These are phyloP conservation scores for Globisporangium acanthophoron DNA, from an alignment of 352 stramenopile species.

Conservation along the genomic window DNA sequence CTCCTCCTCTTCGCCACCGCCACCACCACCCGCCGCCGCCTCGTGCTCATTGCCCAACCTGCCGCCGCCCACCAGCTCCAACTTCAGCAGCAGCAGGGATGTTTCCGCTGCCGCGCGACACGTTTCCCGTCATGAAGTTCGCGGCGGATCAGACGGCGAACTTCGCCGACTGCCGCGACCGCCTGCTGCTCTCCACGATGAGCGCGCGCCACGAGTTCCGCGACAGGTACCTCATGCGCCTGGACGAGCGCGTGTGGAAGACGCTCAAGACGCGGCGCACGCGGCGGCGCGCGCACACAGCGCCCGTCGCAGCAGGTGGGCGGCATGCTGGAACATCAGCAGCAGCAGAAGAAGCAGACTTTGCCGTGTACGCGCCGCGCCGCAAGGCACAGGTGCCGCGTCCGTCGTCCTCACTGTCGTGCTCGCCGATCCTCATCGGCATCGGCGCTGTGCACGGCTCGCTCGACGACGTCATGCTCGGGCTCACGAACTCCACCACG, in stretches of 20 bases:
- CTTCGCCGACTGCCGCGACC: conserved; percentile 20
- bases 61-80: no score
- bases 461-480: conserved; percentile 28
- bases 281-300: neutral
- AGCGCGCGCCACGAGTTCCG: conserved; percentile 18
- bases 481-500: conserved; percentile 17
- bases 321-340: neutral
- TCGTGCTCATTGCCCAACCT: neutral
- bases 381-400: conserved; percentile 2
- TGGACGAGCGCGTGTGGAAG: conserved; percentile 20
- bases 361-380: conserved; percentile 16
- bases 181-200: conserved; percentile 21
- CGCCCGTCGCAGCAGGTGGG: neutral
- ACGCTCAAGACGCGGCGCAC: conserved; percentile 11
- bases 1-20: neutral
- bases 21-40: neutral
- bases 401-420: conserved; percentile 12
- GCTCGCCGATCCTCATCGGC: conserved; percentile 31
- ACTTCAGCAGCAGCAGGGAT: neutral
- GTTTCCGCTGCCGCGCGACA: conserved; percentile 18
- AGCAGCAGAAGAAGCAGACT: neutral
- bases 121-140: conserved; percentile 28
- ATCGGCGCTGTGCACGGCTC: conserved; percentile 15
- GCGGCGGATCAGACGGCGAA: conserved; percentile 16
- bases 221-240: conserved; percentile 15